Evolutionary conservation across 2,329 filamentous ascomycete genomes (phyloP), one percentile per base, ranked within the genome.

Genomic region (Arthroderma uncinatum): DNA sequence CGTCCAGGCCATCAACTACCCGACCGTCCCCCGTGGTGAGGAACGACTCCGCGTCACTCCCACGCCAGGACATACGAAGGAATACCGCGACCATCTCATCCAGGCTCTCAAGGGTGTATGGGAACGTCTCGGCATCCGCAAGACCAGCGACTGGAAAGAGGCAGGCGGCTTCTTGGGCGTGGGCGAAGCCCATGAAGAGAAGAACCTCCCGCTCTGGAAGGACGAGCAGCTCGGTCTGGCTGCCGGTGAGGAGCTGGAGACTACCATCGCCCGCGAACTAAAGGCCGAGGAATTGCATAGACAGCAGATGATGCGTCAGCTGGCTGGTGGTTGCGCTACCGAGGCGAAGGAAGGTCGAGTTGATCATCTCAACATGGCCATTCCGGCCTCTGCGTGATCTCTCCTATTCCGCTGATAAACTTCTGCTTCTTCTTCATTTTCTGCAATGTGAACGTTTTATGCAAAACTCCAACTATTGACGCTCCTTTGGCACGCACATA

Each of bases 1-100:
- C 70, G 93, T 98, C 25, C 93, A 98, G 75, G 90, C 89, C 57
- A 97, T 98, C 80, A 98, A 98, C 77, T 97, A 97, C 74, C 93
- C 93, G 1, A 98, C 93, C 54, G 93, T 98, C 2, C 93, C 93
- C 1, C 89, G 95, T 5, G 93, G 93, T n/a, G 91, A 98, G 77
- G 93, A 98, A 74, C 85, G 93, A 58, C 85, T 98, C 57, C 87
- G 93, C 63, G 89, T 98, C 71, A 98, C 93, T 1, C 93, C 93
- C 0, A 98, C 93, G 0, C 93, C 93, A 0, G 93, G 93, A 44
- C 93, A 98, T 71, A 83, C 82, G 57, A 86, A 86, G 73, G 82
- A 88, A 64, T 89, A 87, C 74, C 89, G 90, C 61, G 86, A 94
- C 63, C 83, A 95, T 66, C 84, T 98, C 3, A 84, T 96, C 28